A percentile compares a stretch with the other conserved stretches of the same genome.
Conservation (phyloP, 2,329 filamentous ascomycete species). For the Cercospora sojina region DNA sequence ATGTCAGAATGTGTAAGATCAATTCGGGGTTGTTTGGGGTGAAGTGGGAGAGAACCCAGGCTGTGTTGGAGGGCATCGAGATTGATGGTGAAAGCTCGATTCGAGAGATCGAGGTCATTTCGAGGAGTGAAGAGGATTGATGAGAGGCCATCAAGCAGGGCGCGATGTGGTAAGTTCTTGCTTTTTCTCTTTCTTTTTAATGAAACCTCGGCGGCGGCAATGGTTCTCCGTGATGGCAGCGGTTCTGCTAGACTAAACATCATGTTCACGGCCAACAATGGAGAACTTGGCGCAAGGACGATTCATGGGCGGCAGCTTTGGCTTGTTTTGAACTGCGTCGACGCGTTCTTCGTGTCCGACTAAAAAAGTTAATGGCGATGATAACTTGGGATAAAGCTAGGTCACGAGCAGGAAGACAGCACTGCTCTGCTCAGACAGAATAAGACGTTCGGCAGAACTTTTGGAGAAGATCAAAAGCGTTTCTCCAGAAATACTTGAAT, state of each 20-base stretch:
- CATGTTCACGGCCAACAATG: no score
- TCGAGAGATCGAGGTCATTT: constrained; percentile 26
- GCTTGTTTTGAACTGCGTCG: neutral
- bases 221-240: no score
- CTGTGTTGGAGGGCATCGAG: constrained; percentile 44
- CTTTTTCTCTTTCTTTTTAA: neutral
- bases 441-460: neutral
- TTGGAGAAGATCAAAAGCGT: neutral
- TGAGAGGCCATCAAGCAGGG: neutral
- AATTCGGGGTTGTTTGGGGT: constrained; percentile 60
- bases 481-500: neutral
- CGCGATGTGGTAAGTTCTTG: neutral
- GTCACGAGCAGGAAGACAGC: neutral
- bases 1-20: constrained; percentile 39
- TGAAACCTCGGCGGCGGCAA: neutral
- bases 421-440: neutral
- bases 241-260: no score
- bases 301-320: neutral
- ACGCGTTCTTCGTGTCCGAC: neutral
- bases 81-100: constrained; percentile 30
- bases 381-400: neutral
- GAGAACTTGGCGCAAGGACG: neutral
- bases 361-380: neutral
- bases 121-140: constrained; percentile 17
- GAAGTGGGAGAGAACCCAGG: constrained; percentile 52